A percentile compares a stretch with the other conserved stretches of the same genome.
Evolutionary conservation across 169 alveolate species (phyloP).

Genomic region (Cryptosporidium meleagridis): DNA sequence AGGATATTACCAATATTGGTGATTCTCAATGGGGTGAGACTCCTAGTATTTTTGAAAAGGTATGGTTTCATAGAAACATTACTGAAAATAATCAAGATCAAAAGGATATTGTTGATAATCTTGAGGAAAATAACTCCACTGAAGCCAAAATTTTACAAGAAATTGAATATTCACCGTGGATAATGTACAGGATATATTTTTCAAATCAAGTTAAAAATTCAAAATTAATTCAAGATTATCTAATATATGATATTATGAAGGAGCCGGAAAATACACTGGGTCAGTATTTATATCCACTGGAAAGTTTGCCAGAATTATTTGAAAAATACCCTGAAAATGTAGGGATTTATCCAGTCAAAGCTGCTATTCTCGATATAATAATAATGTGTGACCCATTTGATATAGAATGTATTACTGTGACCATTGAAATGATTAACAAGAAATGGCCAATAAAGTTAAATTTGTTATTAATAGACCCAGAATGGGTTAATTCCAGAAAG

Average conservation of each 20-base stretch:
- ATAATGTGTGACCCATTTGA: constrained; percentile 68
- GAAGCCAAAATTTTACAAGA: neutral
- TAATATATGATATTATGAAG: constrained; percentile 55
- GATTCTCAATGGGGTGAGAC: constrained; percentile 71
- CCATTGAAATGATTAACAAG: constrained; percentile 26
- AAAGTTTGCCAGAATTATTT: constrained; percentile 25
- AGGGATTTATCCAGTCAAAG: constrained; percentile 64
- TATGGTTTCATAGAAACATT: constrained; percentile 40
- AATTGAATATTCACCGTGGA: constrained; percentile 61
- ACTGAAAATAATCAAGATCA: neutral
- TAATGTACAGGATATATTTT: constrained; percentile 61
- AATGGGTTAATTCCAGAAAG: constrained; percentile 43
- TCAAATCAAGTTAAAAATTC: constrained; percentile 21
- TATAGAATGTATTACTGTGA: constrained; percentile 58
- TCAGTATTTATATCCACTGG: constrained; percentile 52
- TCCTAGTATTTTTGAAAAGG: constrained; percentile 50
- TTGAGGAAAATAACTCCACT: neutral
- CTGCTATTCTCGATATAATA: constrained; percentile 28
- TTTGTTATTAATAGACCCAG: constrained; percentile 55
- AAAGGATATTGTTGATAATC: neutral
- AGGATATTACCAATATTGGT: constrained; percentile 66
- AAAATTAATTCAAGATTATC: constrained; percentile 8
- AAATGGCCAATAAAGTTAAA: constrained; percentile 64
- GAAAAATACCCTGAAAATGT: constrained; percentile 22
- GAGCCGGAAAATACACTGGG: constrained; percentile 66